phyloP scores from a whole-genome alignment of 345 rosid species.

The Cardamine occulta region DNA sequence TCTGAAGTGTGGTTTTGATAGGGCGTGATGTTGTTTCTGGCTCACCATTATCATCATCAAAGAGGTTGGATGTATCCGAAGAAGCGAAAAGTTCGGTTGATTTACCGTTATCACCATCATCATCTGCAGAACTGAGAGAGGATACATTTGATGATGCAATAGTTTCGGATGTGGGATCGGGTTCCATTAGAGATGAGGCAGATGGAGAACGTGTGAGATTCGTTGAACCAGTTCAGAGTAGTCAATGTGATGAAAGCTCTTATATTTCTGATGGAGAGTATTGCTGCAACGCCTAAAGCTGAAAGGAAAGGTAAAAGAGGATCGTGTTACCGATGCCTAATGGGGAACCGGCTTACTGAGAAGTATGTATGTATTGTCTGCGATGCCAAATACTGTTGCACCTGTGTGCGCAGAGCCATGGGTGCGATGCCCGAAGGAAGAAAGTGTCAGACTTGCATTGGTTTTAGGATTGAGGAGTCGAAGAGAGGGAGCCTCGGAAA shows the following conservation, averaged over 20 bases:
- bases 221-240: slow-evolving; percentile 52
- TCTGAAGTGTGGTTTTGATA: slow-evolving; percentile 33
- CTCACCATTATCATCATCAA: slow-evolving; percentile 23
- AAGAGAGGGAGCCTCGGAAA: slow-evolving; percentile 64
- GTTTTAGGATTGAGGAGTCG: slow-evolving; percentile 64
- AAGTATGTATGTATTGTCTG: slow-evolving; percentile 91
- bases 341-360: slow-evolving; percentile 63
- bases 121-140: slow-evolving; percentile 19
- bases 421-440: slow-evolving; percentile 95
- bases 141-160: slow-evolving; percentile 10
- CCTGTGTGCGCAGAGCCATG: slow-evolving; percentile 81
- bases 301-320: slow-evolving; percentile 72
- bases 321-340: slow-evolving; percentile 73
- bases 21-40: slow-evolving; percentile 36
- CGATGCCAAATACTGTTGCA: slow-evolving; percentile 69
- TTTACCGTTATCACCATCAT: slow-evolving; percentile 25
- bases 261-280: slow-evolving; percentile 45
- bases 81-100: slow-evolving; percentile 32
- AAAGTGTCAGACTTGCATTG: slow-evolving; percentile 77
- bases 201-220: slow-evolving; percentile 55
- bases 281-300: slow-evolving; percentile 47
- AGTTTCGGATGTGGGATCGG: slow-evolving; percentile 40
- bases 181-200: slow-evolving; percentile 49
- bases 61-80: slow-evolving; percentile 39
- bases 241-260: slow-evolving; percentile 46